Conservation (phyloP, 495 filamentous ascomycete species). For the Friedmanniomyces endolithicus region DNA sequence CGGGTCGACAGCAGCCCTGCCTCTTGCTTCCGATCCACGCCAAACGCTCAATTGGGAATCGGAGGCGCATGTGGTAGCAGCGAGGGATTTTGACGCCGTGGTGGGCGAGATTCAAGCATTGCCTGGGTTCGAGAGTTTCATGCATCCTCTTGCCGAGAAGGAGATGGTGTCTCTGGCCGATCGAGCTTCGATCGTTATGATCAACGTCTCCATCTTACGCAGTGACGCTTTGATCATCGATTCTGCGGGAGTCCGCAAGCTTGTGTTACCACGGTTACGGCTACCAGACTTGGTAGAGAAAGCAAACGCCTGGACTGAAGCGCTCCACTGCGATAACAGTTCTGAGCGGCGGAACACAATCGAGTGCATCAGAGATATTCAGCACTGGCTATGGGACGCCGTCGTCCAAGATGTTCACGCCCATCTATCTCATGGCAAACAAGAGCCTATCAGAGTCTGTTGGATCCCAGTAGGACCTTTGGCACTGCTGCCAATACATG, state of each 20-base stretch:
- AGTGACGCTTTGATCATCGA: neutral
- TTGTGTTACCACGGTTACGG: neutral
- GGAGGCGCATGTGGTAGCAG: neutral
- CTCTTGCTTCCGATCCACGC: neutral
- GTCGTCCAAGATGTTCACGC: neutral
- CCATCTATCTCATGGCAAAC: neutral
- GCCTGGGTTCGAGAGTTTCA: constrained; percentile 1
- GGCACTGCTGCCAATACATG: neutral
- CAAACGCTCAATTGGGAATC: neutral
- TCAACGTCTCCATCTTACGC: neutral
- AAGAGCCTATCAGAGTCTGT: neutral
- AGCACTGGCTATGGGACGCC: neutral
- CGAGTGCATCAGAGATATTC: neutral
- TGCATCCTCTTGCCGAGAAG: neutral
- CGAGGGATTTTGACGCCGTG: neutral
- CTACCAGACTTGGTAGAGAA: neutral
- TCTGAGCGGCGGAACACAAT: neutral
- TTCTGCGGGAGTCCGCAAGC: neutral
- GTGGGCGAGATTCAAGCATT: neutral
- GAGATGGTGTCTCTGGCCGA: neutral
- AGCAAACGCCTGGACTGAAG: neutral
- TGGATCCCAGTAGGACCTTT: neutral
- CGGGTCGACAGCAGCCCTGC: neutral
- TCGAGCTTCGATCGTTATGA: neutral
- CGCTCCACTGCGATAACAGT: neutral